Percentiles rank a stretch among this genome's conserved stretches.
phyloP scores from a whole-genome alignment of 495 filamentous ascomycete genomes.

The Sporormia fimetaria region DNA sequence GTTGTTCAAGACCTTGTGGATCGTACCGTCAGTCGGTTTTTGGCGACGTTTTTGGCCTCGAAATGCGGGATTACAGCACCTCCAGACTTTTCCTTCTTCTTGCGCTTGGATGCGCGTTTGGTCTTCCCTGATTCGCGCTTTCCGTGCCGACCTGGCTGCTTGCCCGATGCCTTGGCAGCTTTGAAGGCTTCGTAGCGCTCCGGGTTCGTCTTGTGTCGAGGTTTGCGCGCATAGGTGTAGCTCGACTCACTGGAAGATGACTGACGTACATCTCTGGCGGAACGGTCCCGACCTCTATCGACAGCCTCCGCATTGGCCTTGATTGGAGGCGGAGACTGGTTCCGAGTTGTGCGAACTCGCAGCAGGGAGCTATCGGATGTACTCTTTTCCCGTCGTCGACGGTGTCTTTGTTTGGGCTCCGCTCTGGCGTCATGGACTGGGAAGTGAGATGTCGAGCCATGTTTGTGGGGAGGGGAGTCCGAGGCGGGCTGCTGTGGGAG shows the following conservation, averaged over 20 bases:
- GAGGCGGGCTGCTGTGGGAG: constrained; percentile 14
- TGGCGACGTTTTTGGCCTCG: constrained; percentile 49
- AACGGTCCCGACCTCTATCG: constrained; percentile 1
- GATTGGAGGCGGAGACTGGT: constrained; percentile 7
- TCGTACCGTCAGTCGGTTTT: constrained; percentile 38
- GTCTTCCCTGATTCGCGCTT: constrained; percentile 23
- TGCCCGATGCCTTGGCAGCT: constrained; percentile 31
- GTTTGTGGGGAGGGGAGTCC: too few species aligned
- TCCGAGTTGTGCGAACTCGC: constrained; percentile 9
- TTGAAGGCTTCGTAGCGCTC: constrained; percentile 40
- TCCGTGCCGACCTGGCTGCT: constrained; percentile 13
- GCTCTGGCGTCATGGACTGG: too few species aligned
- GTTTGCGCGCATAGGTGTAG: constrained; percentile 27
- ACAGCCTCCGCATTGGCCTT: constrained; percentile 8
- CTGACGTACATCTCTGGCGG: constrained; percentile 7
- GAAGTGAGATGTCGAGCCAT: too few species aligned
- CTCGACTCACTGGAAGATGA: constrained; percentile 14
- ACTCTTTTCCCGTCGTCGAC: constrained; percentile 22
- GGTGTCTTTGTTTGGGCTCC: constrained; percentile 2
- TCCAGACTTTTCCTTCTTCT: constrained; percentile 32
- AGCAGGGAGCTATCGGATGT: constrained; percentile 33
- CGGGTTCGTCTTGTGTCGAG: constrained; percentile 28
- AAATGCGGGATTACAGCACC: constrained; percentile 51
- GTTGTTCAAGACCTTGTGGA: too few species aligned
- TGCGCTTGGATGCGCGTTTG: constrained; percentile 31